Base-by-base conservation (phyloP, 495 filamentous ascomycete species). In the Chaetomium fimeti region DNA sequence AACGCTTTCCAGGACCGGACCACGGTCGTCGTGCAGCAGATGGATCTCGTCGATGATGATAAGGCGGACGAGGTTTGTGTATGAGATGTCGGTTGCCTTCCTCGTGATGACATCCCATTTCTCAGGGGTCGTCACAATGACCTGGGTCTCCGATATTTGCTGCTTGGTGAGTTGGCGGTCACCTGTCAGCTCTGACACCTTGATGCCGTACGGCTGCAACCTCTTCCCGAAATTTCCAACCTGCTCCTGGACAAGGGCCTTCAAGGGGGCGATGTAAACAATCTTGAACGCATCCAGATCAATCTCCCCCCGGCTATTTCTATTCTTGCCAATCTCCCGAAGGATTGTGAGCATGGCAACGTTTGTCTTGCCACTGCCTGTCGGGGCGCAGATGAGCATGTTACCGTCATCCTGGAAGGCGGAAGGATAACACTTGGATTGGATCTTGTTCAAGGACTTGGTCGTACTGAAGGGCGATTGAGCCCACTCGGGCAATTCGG, bases 21-120 rank as follows among this genome's bases (percentile, higher is more conserved):
- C 94, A 81, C 94, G 91, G 60, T 99, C 94, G 71, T 99, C 94
- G 74, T 99, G 94, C 36, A 99, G 83, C 63, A 99, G 82, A 78
- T 99, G 94, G 70, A 99, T 97, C 74, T 99, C 94, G 67, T 99
- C 94, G 66, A 99, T 97, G 69, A 97, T 89, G 58, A 99, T 88
- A 2, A 99, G 83, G 29, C 93, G 87, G 18, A 99, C 93, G 28
- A 99, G 86, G 67, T 95, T 97, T 40, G 92, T 99, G 75, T 99
- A 99, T 66, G 92, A 93, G 60, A 93, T 84, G 76, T 99, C 94
- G 0, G 93, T 97, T 5, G 93, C 95, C 77, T 99, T 99, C 68
- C 94, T 87, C 6, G 95, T 99, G 69, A 99, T 97, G 62, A 99
- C 95, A 78, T 99, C 94, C 88, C 90, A 99, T 79, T 99, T 99